phyloP scores from a whole-genome alignment of 73 alveolate species.

The Blepharisma japonicum region DNA sequence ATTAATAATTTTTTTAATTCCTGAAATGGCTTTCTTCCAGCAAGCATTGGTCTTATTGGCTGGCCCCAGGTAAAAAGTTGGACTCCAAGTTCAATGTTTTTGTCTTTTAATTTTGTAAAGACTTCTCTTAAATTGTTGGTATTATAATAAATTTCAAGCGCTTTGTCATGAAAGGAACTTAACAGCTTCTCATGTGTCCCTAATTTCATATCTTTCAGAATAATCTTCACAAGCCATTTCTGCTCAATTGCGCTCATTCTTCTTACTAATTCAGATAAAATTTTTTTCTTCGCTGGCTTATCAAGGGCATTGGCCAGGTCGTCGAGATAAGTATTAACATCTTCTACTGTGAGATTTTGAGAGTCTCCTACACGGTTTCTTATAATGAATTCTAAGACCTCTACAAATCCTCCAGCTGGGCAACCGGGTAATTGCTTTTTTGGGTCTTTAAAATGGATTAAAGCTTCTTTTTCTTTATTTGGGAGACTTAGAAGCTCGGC shows the following conservation, averaged over 20 bases:
- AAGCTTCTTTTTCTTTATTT: slow-evolving; percentile 71
- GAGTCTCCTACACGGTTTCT: slow-evolving; percentile 64
- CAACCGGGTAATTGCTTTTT: slow-evolving; percentile 71
- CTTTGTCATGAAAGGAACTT: slow-evolving; percentile 81
- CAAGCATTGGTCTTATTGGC: slow-evolving; percentile 96
- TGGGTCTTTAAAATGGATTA: slow-evolving; percentile 92
- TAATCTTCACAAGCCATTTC: slow-evolving; percentile 87
- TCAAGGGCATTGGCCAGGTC: slow-evolving; percentile 69
- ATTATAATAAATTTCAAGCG: slow-evolving; percentile 83
- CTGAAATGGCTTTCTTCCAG: slow-evolving; percentile 55
- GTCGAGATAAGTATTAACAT: slow-evolving; percentile 75
- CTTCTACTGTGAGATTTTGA: slow-evolving; percentile 57
- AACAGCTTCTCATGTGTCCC: slow-evolving; percentile 87
- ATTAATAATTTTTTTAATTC: slow-evolving; percentile 57
- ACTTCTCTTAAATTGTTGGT: slow-evolving; percentile 86
- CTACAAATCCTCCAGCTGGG: slow-evolving; percentile 92
- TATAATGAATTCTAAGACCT: slow-evolving; percentile 68
- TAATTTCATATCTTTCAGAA: slow-evolving; percentile 84
- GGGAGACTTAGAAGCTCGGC: slow-evolving; percentile 79
- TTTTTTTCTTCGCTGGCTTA: slow-evolving; percentile 61
- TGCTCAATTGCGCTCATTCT: slow-evolving; percentile 81
- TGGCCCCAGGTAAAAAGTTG: slow-evolving; percentile 82
- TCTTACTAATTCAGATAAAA: slow-evolving; percentile 67
- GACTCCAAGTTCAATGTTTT: slow-evolving; percentile 61
- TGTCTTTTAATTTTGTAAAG: slow-evolving; percentile 74